phyloP scores from a whole-genome alignment of 768 basidiomycete genomes.

The Tricholoma saponaceum region DNA sequence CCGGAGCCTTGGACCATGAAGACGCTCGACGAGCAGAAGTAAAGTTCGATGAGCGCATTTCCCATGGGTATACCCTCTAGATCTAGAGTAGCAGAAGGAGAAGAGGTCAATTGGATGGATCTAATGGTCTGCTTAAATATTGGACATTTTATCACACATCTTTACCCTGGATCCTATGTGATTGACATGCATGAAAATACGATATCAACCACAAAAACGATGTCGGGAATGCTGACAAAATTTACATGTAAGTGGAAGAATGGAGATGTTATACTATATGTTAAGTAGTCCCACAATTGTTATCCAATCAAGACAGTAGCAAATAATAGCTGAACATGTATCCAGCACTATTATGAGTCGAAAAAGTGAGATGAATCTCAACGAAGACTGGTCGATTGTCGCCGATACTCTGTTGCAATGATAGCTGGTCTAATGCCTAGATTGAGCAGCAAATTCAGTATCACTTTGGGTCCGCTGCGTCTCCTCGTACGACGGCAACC shows the following conservation, averaged over 20 bases:
- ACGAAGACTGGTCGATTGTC: neutral
- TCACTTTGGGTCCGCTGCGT: slow-evolving; percentile 28
- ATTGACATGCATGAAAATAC: too few relatives aligned
- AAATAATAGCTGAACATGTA: neutral
- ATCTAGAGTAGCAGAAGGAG: slow-evolving; percentile 3
- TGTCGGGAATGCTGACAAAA: too few relatives aligned
- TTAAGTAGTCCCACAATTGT: too few relatives aligned
- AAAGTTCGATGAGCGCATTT: neutral
- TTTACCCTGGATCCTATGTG: too few relatives aligned
- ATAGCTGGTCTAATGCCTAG: neutral
- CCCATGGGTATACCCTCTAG: neutral
- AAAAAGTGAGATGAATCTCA: neutral
- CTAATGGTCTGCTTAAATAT: too few relatives aligned
- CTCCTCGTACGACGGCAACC: slow-evolving; percentile 87
- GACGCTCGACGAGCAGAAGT: slow-evolving; percentile 42
- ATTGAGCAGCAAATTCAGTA: slow-evolving; percentile 15
- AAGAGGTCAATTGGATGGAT: too few relatives aligned
- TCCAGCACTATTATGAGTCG: neutral
- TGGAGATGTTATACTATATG: too few relatives aligned
- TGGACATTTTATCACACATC: too few relatives aligned
- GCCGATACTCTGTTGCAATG: neutral
- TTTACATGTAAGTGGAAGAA: too few relatives aligned
- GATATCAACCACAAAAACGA: too few relatives aligned
- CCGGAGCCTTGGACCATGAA: slow-evolving; percentile 77
- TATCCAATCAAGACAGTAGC: too few relatives aligned